phyloP scores from a whole-genome alignment of 2,329 filamentous ascomycete genomes.

The Fusarium annulatum region DNA sequence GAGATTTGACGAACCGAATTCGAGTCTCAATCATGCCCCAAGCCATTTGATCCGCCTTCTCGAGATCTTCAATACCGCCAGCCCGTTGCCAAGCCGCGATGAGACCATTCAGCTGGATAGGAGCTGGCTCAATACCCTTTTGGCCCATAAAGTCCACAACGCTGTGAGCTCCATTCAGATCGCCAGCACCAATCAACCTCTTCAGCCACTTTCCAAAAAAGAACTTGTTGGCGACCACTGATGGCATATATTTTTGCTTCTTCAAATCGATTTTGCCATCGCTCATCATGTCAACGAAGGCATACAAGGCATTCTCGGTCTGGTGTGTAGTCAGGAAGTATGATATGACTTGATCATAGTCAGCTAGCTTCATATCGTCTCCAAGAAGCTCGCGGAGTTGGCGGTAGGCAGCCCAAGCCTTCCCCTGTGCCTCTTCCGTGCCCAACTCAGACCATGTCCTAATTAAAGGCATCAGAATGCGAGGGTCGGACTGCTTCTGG shows the following conservation, averaged over 20 bases:
- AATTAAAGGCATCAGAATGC: constrained; percentile 76
- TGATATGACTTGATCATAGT: constrained; percentile 80
- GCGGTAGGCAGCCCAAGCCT: constrained; percentile 76
- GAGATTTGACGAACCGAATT: constrained; percentile 69
- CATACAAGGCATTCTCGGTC: constrained; percentile 74
- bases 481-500: constrained; percentile 60
- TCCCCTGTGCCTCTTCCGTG: constrained; percentile 58
- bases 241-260: constrained; percentile 58
- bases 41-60: constrained; percentile 74
- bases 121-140: constrained; percentile 73
- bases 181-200: constrained; percentile 77
- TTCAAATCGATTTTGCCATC: constrained; percentile 64
- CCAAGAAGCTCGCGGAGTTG: constrained; percentile 71
- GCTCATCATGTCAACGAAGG: constrained; percentile 92
- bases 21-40: constrained; percentile 82
- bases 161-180: constrained; percentile 75
- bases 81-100: constrained; percentile 81
- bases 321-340: constrained; percentile 75
- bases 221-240: constrained; percentile 74
- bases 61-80: constrained; percentile 62
- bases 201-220: constrained; percentile 93
- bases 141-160: constrained; percentile 82
- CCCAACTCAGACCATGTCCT: constrained; percentile 69
- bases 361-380: constrained; percentile 71
- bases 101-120: constrained; percentile 84